Evolutionary conservation across 768 basidiomycete species (phyloP).

Genomic region (Phylloporus rhodoxanthus): DNA sequence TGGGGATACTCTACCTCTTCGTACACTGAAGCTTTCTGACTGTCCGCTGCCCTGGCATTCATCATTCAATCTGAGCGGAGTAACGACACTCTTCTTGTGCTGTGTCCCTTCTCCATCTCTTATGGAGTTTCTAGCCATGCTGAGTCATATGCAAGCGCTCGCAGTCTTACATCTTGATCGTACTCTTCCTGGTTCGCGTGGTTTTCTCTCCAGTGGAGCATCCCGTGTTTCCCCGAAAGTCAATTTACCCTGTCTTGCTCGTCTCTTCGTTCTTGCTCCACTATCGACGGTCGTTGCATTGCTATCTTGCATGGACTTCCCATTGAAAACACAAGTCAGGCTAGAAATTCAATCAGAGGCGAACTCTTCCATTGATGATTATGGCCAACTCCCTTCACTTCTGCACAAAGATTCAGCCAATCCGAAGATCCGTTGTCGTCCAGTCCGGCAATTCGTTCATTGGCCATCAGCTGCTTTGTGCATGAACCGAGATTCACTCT

Average conservation of each 20-base stretch:
- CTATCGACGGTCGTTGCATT: background rate
- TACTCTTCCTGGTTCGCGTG: no score
- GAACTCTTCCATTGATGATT: background rate
- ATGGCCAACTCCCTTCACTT: background rate
- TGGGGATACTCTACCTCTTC: background rate
- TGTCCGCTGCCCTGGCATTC: no score
- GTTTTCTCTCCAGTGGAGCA: no score
- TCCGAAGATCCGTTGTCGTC: background rate
- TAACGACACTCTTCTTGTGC: no score
- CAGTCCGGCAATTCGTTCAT: background rate
- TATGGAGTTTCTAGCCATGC: no score
- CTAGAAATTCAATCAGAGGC: background rate
- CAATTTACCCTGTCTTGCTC: no score
- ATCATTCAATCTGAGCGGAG: no score
- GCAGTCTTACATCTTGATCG: no score
- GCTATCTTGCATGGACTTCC: background rate
- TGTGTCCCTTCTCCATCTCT: background rate
- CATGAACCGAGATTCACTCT: no score
- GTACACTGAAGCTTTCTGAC: background rate
- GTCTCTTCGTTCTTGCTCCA: no score
- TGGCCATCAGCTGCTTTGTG: background rate
- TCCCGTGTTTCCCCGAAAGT: no score
- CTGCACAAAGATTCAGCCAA: background rate
- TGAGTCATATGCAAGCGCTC: no score
- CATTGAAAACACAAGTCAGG: background rate